phyloP scores from a whole-genome alignment of 106 monocot genomes.

The Dendrobium officinale region DNA sequence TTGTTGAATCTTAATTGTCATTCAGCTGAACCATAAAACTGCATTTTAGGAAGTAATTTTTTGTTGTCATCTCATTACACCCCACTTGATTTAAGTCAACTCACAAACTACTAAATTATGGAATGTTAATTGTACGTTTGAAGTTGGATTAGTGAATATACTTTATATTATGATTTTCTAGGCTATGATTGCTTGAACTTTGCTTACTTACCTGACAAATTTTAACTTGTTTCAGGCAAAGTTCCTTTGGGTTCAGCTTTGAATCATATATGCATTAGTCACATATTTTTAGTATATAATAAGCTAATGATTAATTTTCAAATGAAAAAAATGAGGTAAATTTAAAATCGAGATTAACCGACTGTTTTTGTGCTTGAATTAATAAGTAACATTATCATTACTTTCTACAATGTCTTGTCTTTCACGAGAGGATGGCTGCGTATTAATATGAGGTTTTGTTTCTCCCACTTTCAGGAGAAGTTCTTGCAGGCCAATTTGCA shows the following conservation, averaged over 20 bases:
- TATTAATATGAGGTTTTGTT: background rate
- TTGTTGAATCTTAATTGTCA: background rate
- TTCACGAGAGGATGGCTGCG: background rate
- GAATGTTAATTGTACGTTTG: background rate
- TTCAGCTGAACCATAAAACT: background rate
- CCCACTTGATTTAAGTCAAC: background rate
- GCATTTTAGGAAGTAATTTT: background rate
- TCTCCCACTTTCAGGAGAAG: constrained; percentile 41
- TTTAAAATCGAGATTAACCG: background rate
- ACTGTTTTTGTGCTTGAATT: background rate
- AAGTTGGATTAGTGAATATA: background rate
- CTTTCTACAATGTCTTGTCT: background rate
- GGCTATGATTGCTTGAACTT: background rate
- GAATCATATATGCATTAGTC: background rate
- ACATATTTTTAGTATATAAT: background rate
- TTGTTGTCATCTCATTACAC: background rate
- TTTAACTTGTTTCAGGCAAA: background rate
- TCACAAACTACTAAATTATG: background rate
- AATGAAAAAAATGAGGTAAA: background rate
- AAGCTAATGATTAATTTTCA: background rate
- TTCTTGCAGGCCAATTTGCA: constrained; percentile 70
- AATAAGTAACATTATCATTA: background rate
- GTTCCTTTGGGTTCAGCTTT: background rate
- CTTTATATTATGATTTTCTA: background rate
- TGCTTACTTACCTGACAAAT: background rate